Base-by-base conservation (phyloP, 2,329 filamentous ascomycete genomes). In the Calonectria honghensis region DNA sequence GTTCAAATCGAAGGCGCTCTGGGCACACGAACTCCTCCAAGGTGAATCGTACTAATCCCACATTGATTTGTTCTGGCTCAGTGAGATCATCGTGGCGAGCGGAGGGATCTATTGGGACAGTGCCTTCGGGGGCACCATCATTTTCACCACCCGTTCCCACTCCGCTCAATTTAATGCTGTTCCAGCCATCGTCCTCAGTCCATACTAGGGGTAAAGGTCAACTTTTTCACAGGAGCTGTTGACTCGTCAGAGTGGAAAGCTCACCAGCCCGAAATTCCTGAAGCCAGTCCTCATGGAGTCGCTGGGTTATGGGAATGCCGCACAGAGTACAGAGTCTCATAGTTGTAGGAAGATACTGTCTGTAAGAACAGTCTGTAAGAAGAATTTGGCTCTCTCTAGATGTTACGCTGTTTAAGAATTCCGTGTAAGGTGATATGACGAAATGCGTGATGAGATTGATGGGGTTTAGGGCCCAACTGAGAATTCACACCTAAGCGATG, bases 111-210 rank as follows among this genome's bases (percentile, higher is more conserved):
- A 14, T 31, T 31, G 76, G 76, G 18, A 67, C 69, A 0, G 10
- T 20, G 1, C 45, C 72, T 16, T 32, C 37, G 3, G 35, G 5
- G 1, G 48, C 35, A 27, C 61, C 64, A 29, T 75, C 59, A 11
- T 24, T 4, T 39, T 74, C 66, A 24, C 45, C 61, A 20, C 72
- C 70, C 0, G 41, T 4, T 7, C 74, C 74, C 0, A 79, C 68
- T n/a, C 75, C 76, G n/a, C 76, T 75, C 11, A 74, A 2, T n/a
- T n/a, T 74, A 6, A 74, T 39, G 1, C 73, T 7, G 27, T 54
- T 45, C 39, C 67, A 76, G 6, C 75, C 50, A 4, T 70, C 52
- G 4, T 68, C 13, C 7, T 77, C 52, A 20, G 73, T 70, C 70
- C 70, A 78, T 11, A 78, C 74, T 78, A 20, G 16, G 6, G 3